Evolutionary conservation across 2,329 filamentous ascomycete species (phyloP).

Genomic region (Penicillium sp.): DNA sequence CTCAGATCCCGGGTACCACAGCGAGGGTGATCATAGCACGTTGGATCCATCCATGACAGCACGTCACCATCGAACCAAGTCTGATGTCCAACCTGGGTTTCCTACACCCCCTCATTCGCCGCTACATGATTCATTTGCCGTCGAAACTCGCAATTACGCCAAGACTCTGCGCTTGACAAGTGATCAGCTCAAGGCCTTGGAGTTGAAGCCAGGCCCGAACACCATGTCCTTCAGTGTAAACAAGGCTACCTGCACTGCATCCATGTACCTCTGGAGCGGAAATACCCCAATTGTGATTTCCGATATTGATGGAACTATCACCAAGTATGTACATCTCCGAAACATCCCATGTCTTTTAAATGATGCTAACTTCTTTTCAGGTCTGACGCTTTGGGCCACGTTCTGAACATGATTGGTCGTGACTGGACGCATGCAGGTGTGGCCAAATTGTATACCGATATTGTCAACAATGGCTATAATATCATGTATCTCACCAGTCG

Average conservation of each 20-base stretch:
- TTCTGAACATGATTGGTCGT: constrained; percentile 93
- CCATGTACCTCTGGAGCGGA: constrained; percentile 92
- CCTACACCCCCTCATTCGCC: constrained; percentile 62
- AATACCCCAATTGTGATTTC: constrained; percentile 95
- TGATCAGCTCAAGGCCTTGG: constrained; percentile 86
- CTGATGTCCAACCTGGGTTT: constrained; percentile 70
- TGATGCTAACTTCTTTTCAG: constrained; percentile 34
- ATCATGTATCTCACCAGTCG: constrained; percentile 97
- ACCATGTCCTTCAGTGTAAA: constrained; percentile 97
- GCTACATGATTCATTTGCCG: constrained; percentile 51
- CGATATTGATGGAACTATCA: constrained; percentile 98
- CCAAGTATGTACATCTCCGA: constrained; percentile 62
- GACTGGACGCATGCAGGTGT: constrained; percentile 98
- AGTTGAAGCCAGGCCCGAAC: constrained; percentile 84
- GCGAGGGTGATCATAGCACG: constrained; percentile 73
- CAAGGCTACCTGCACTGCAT: constrained; percentile 85
- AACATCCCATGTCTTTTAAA: background rate
- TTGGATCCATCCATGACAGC: constrained; percentile 64
- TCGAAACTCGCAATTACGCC: constrained; percentile 85
- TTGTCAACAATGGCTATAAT: constrained; percentile 94
- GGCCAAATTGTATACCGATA: constrained; percentile 96
- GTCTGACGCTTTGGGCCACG: constrained; percentile 89
- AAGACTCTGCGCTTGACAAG: constrained; percentile 95
- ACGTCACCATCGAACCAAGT: constrained; percentile 63
- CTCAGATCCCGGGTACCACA: constrained; percentile 94